Evolutionary conservation across 129 eudicot genomes (phyloP).

Genomic region (Gnaphalium uliginosum): DNA sequence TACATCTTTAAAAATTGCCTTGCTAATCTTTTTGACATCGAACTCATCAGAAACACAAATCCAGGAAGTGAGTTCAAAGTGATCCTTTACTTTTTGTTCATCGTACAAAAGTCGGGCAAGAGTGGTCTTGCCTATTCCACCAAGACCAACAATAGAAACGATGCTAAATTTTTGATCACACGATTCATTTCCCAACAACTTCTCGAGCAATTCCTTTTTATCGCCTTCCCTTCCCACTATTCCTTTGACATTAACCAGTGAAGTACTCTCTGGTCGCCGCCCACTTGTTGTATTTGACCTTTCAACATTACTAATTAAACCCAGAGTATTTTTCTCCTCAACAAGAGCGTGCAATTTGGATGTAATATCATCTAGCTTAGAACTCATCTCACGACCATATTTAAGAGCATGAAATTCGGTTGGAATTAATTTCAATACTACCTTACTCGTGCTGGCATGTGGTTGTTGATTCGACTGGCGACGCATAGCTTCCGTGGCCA

Average conservation of each 20-base stretch:
- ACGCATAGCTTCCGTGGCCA: slow-evolving; percentile 32
- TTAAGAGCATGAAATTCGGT: not conserved
- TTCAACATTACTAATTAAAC: not conserved
- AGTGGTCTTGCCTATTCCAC: not conserved
- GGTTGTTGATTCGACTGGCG: not conserved
- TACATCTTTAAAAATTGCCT: not conserved
- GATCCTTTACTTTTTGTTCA: not conserved
- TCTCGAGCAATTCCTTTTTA: not conserved
- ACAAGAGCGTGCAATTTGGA: not conserved
- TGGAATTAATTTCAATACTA: not conserved
- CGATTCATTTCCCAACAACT: not conserved
- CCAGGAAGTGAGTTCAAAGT: slow-evolving; percentile 6
- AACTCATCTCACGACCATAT: slow-evolving; percentile 5
- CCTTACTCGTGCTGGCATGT: not conserved
- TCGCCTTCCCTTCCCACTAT: slow-evolving; percentile 8
- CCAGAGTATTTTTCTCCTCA: not conserved
- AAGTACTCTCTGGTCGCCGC: not conserved
- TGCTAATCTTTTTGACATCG: not conserved
- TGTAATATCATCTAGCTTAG: not conserved
- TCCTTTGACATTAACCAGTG: not conserved
- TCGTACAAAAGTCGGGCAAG: slow-evolving; percentile 9
- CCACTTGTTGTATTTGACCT: not conserved
- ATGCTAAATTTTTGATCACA: not conserved
- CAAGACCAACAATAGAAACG: slow-evolving; percentile 6
- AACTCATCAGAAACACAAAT: slow-evolving; percentile 10